A percentile compares a stretch with the other conserved stretches of the same genome.
Conservation (phyloP, 2,329 filamentous ascomycete species). For the Biscogniauxia sp. region DNA sequence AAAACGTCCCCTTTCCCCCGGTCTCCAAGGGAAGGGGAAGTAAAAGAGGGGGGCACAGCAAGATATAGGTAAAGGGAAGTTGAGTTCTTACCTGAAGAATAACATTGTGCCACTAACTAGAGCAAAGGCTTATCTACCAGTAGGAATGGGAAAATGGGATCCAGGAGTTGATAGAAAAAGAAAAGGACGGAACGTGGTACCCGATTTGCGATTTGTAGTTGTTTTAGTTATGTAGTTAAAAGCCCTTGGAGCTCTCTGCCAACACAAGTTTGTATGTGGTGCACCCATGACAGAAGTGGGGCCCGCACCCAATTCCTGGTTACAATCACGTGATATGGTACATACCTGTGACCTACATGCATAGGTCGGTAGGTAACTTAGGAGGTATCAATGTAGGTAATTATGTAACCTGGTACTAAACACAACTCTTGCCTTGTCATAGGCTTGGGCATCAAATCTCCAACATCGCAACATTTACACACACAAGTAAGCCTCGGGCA, state of each 20-base stretch:
- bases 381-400: no score
- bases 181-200: not conserved
- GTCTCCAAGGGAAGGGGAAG: not conserved
- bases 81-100: conserved; percentile 22
- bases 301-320: not conserved
- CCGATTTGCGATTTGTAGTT: not conserved
- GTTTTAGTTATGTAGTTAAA: not conserved
- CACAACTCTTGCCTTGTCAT: not conserved
- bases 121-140: not conserved
- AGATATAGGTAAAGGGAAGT: not conserved
- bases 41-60: not conserved
- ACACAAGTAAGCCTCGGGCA: not conserved
- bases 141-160: not conserved
- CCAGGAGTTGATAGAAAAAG: not conserved
- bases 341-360: no score
- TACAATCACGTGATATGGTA: not conserved
- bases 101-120: conserved; percentile 12
- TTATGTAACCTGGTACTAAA: no score
- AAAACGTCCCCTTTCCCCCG: no score
- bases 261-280: not conserved
- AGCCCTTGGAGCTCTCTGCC: not conserved
- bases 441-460: not conserved
- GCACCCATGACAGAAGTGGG: not conserved
- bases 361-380: no score
- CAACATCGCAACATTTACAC: no score